Percentiles rank a stretch among this genome's conserved stretches.
Conservation (phyloP, 2,329 filamentous ascomycete species). For the Blumeria hordei region DNA sequence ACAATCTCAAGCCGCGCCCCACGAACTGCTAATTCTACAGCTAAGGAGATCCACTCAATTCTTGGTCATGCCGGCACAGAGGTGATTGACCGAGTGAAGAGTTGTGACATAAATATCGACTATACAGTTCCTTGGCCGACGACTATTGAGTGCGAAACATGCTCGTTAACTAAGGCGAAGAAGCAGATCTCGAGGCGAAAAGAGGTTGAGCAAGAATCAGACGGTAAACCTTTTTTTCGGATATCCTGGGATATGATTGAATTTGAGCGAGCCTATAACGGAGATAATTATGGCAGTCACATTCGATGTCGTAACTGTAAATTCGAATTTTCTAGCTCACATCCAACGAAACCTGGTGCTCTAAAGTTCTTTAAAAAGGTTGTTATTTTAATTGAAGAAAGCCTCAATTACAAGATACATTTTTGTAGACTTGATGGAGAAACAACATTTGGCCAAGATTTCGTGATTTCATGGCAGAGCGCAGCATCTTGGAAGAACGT, state of each 20-base stretch:
- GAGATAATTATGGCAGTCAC: constrained; percentile 1
- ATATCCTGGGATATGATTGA: not conserved
- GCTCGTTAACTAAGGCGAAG: not conserved
- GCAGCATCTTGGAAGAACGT: not conserved
- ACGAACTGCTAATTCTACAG: not conserved
- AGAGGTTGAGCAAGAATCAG: not conserved
- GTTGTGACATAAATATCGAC: not conserved
- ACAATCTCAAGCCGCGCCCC: not conserved
- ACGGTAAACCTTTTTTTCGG: not conserved
- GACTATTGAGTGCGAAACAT: not conserved
- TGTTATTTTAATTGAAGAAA: not conserved
- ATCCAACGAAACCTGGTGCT: not conserved
- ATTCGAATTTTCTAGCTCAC: not conserved
- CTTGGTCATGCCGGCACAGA: not conserved
- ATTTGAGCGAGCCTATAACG: not conserved
- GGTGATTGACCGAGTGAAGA: not conserved
- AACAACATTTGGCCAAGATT: not conserved
- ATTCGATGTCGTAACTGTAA: not conserved
- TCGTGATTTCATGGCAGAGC: not conserved
- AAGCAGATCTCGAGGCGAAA: not conserved
- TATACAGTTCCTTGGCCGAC: not conserved
- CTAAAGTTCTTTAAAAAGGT: not conserved
- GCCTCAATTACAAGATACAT: not conserved
- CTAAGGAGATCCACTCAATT: not conserved
- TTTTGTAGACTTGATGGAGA: not conserved